Conservation (phyloP, 2,329 filamentous ascomycete genomes). For the Penicillium verrucosum region DNA sequence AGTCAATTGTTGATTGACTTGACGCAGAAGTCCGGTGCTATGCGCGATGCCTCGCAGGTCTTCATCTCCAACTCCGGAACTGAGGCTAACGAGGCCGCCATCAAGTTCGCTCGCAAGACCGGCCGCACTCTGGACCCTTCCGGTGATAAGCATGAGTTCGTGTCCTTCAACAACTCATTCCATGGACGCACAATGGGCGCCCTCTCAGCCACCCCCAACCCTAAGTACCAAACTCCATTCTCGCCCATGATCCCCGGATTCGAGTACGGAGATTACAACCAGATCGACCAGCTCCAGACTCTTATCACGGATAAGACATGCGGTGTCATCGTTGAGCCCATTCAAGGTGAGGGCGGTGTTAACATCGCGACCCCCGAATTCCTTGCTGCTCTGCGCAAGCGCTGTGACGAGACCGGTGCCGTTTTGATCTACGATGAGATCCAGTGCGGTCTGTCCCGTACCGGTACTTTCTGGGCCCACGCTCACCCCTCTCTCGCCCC, state of each 20-base stretch:
- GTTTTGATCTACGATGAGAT: constrained; percentile 96
- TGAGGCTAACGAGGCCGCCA: constrained; percentile 95
- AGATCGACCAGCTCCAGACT: constrained; percentile 66
- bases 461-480: constrained; percentile 89
- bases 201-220: constrained; percentile 93
- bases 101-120: constrained; percentile 93
- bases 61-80: constrained; percentile 97
- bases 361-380: constrained; percentile 81
- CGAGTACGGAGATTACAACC: constrained; percentile 80
- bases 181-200: constrained; percentile 96
- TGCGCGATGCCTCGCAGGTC: constrained; percentile 74
- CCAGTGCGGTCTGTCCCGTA: constrained; percentile 86
- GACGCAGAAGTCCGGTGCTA: constrained; percentile 73
- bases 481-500: constrained; percentile 58
- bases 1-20: constrained; percentile 80
- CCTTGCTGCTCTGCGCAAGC: constrained; percentile 73
- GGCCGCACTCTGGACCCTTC: constrained; percentile 72
- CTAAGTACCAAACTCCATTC: constrained; percentile 95
- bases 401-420: constrained; percentile 82
- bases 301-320: constrained; percentile 83
- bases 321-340: constrained; percentile 93
- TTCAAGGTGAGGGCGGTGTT: constrained; percentile 94
- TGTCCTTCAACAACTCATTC: constrained; percentile 89
- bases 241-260: constrained; percentile 94
- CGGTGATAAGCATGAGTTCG: constrained; percentile 73